Evolutionary conservation across 2,329 filamentous ascomycete genomes (phyloP).

Genomic region (Aspergillus eucalypticola): DNA sequence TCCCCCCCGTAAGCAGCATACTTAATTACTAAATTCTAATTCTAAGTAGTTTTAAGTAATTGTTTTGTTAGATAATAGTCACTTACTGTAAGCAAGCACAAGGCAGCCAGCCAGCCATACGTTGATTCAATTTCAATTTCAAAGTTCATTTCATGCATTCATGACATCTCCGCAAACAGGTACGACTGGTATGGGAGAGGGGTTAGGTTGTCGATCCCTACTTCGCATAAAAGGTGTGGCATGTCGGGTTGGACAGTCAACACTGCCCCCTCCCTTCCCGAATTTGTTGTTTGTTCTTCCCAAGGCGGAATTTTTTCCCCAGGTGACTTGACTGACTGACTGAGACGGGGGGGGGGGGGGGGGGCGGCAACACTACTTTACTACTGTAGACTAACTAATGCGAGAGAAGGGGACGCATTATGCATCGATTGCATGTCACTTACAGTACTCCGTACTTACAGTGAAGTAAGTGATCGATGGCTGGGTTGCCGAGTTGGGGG

Average conservation of each 20-base stretch:
- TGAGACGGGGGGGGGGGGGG: too few relatives aligned
- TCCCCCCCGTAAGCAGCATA: background rate
- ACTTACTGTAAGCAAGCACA: background rate
- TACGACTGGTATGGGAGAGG: background rate
- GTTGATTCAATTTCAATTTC: too few relatives aligned
- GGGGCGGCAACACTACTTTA: too few relatives aligned
- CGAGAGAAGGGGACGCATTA: background rate
- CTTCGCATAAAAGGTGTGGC: constrained; percentile 2
- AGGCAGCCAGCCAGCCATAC: background rate
- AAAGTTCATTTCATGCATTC: background rate
- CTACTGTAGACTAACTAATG: background rate
- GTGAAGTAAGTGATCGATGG: background rate
- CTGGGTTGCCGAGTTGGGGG: background rate
- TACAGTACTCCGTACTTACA: too few relatives aligned
- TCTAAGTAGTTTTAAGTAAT: background rate
- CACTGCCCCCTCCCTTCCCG: constrained; percentile 3
- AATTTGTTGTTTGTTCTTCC: background rate
- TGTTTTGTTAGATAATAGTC: too few relatives aligned
- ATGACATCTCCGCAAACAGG: constrained; percentile 7
- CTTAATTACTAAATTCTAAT: background rate
- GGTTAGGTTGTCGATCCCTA: constrained; percentile 2
- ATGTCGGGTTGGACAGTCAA: constrained; percentile 6
- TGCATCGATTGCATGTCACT: background rate
- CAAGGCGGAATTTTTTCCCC: constrained; percentile 1
- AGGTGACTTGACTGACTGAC: background rate